Percentiles rank a stretch among this genome's conserved stretches.
phyloP scores from a whole-genome alignment of 2,329 filamentous ascomycete species.

The Ophiocordyceps camponoti-leonardi region DNA sequence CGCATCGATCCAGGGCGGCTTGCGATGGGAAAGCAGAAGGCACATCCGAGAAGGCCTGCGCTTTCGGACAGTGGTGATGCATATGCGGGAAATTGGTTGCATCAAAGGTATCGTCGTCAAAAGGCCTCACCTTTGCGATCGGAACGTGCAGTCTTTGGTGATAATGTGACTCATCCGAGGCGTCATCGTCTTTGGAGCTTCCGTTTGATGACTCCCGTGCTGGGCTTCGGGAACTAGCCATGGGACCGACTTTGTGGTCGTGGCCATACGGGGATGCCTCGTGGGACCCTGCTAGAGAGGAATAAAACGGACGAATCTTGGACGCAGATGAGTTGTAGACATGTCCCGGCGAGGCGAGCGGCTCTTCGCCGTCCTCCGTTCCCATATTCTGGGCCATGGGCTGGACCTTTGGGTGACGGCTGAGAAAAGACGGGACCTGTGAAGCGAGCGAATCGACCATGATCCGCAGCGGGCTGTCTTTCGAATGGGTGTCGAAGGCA shows the following conservation, averaged over 20 bases:
- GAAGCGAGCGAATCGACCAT: background rate
- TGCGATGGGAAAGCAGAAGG: conserved; percentile 1
- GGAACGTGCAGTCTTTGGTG: background rate
- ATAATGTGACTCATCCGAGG: background rate
- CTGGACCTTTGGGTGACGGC: background rate
- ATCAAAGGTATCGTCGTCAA: conserved; percentile 1
- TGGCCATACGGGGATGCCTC: background rate
- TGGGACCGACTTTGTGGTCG: conserved; percentile 2
- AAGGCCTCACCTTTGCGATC: conserved; percentile 2
- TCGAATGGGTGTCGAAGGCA: background rate
- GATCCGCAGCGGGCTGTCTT: background rate
- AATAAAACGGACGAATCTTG: conserved; percentile 2
- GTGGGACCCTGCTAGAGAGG: background rate
- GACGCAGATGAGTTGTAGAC: background rate
- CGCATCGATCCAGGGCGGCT: background rate
- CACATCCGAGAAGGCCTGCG: background rate
- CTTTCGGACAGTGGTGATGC: conserved; percentile 5
- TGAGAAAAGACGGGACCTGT: background rate
- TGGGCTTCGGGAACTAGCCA: background rate
- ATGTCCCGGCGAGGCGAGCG: background rate
- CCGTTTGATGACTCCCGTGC: background rate
- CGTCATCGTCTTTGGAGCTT: background rate
- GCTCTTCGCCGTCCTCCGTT: background rate
- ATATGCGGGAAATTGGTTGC: conserved; percentile 1
- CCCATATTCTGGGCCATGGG: background rate